phyloP scores from a whole-genome alignment of 148 eudicot genomes.

The Rhododendron vialii region DNA sequence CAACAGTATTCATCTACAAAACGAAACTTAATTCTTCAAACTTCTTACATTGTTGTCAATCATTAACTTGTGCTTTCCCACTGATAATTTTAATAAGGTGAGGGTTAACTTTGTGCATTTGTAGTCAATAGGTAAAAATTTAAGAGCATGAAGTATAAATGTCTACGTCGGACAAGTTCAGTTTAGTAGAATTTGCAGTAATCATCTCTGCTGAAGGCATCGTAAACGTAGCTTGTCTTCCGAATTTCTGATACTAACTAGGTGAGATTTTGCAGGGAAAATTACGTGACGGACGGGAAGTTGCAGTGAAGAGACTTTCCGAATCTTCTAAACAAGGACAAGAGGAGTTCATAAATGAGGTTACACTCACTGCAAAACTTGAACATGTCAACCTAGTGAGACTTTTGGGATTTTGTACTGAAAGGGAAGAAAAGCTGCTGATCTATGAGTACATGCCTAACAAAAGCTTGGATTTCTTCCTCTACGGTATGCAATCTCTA shows the following conservation, averaged over 20 bases:
- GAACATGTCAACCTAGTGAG: slow-evolving; percentile 35
- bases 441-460: slow-evolving; percentile 2
- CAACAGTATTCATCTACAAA: neutral
- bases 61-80: neutral
- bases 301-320: slow-evolving; percentile 16
- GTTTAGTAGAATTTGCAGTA: neutral
- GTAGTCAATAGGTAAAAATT: neutral
- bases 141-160: neutral
- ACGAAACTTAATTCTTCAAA: neutral
- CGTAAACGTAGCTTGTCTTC: too few species aligned
- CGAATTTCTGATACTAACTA: neutral
- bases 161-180: neutral
- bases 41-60: neutral
- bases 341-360: slow-evolving; percentile 21
- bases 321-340: slow-evolving; percentile 29
- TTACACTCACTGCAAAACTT: neutral
- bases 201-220: neutral
- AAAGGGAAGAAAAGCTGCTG: slow-evolving; percentile 30
- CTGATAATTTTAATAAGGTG: neutral
- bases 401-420: slow-evolving; percentile 33
- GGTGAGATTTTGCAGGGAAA: slow-evolving; percentile 24
- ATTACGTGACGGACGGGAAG: slow-evolving; percentile 27
- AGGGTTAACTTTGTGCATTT: neutral
- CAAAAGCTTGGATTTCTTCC: slow-evolving; percentile 20
- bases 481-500: neutral